These are phyloP conservation scores for Populus tremula DNA, from an alignment of 345 rosid genomes.

Conservation along the genomic window DNA sequence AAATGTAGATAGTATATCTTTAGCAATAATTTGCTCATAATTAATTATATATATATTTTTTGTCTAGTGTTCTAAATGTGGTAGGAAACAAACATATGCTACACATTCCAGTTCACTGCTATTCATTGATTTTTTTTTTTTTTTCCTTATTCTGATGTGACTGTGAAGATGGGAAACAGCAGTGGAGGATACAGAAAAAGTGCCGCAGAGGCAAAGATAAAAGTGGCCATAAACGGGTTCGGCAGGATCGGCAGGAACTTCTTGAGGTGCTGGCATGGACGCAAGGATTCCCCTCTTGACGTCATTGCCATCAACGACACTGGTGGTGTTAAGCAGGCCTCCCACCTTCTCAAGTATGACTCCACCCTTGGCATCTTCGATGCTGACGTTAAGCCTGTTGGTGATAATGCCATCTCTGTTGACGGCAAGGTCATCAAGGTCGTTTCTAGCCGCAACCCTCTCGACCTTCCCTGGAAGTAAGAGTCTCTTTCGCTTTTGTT, in stretches of 20 bases:
- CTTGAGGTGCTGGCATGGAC: slow-evolving; percentile 96
- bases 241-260: slow-evolving; percentile 94
- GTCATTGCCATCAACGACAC: slow-evolving; percentile 86
- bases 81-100: background rate
- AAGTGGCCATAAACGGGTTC: slow-evolving; percentile 90
- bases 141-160: background rate
- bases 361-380: slow-evolving; percentile 94
- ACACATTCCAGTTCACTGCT: background rate
- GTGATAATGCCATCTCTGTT: slow-evolving; percentile 78
- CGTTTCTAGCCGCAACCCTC: slow-evolving; percentile 76
- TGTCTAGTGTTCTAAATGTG: background rate
- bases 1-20: background rate
- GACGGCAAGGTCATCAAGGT: slow-evolving; percentile 95
- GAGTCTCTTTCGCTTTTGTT: slow-evolving; percentile 4
- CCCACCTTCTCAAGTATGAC: slow-evolving; percentile 95
- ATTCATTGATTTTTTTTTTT: background rate
- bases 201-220: slow-evolving; percentile 72
- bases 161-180: slow-evolving; percentile 48
- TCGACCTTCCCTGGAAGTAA: slow-evolving; percentile 85
- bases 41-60: background rate
- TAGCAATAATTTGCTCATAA: background rate
- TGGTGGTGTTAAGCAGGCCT: slow-evolving; percentile 94
- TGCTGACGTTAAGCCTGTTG: slow-evolving; percentile 85
- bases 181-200: slow-evolving; percentile 67
- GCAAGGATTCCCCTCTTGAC: slow-evolving; percentile 88